Evolutionary conservation across 2,329 filamentous ascomycete species (phyloP).

Genomic region (Eurotiales sp.): DNA sequence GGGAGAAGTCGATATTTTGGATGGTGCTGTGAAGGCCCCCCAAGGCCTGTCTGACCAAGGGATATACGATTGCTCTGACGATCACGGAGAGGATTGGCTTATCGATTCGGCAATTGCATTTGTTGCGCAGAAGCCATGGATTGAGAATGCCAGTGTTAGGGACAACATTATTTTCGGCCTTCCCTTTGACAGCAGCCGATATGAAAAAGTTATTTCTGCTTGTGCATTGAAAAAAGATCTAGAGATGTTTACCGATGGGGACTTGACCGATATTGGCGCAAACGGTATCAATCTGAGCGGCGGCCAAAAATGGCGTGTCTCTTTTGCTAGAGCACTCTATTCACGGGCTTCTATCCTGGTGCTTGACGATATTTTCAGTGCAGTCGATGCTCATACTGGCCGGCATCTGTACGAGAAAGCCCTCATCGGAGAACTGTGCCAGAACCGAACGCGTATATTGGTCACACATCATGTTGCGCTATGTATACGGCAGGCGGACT

Average conservation of each 20-base stretch:
- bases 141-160: slow-evolving; percentile 73
- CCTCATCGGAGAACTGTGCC: slow-evolving; percentile 65
- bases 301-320: slow-evolving; percentile 78
- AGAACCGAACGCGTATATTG: slow-evolving; percentile 68
- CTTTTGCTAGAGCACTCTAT: slow-evolving; percentile 74
- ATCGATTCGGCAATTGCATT: slow-evolving; percentile 67
- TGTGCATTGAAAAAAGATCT: slow-evolving; percentile 75
- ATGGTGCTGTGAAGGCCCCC: slow-evolving; percentile 56
- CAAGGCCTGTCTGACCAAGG: slow-evolving; percentile 49
- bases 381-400: slow-evolving; percentile 77
- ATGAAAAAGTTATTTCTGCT: slow-evolving; percentile 64
- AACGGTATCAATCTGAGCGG: slow-evolving; percentile 82
- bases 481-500: slow-evolving; percentile 67
- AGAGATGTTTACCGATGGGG: slow-evolving; percentile 71
- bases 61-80: slow-evolving; percentile 57
- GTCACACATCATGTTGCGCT: slow-evolving; percentile 77
- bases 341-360: slow-evolving; percentile 72
- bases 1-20: slow-evolving; percentile 68
- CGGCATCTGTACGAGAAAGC: slow-evolving; percentile 75
- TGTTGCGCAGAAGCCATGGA: slow-evolving; percentile 77
- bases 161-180: slow-evolving; percentile 77
- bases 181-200: slow-evolving; percentile 65
- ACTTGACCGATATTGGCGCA: slow-evolving; percentile 75
- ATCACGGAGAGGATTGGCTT: slow-evolving; percentile 64
- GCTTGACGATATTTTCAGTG: slow-evolving; percentile 78